These are phyloP conservation scores for Cadophora malorum DNA, from an alignment of 2,329 filamentous ascomycete species.

Conservation along the genomic window DNA sequence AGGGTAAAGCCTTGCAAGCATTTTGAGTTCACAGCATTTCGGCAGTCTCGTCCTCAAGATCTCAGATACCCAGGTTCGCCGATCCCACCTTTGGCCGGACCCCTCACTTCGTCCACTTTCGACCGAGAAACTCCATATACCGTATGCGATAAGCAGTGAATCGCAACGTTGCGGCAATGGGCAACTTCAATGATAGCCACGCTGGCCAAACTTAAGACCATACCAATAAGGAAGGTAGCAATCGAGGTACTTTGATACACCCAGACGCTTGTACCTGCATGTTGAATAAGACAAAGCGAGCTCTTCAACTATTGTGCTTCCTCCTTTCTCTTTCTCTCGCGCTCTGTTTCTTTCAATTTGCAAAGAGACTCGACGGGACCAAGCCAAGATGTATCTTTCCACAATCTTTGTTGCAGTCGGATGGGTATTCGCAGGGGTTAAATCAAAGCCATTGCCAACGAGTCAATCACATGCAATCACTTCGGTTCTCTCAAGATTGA, in stretches of 20 bases:
- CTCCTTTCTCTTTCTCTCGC: not conserved
- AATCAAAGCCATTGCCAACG: not conserved
- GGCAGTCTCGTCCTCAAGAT: not conserved
- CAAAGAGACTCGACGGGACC: not conserved
- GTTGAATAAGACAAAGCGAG: not conserved
- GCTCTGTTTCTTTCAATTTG: not conserved
- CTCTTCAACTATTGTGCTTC: not conserved
- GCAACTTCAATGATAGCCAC: not conserved
- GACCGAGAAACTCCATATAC: not conserved
- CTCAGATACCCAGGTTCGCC: not conserved
- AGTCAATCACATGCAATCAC: not conserved
- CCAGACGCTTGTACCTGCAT: not conserved
- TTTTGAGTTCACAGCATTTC: not conserved
- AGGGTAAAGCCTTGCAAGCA: not conserved
- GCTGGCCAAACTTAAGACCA: not conserved
- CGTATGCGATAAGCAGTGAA: not conserved
- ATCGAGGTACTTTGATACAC: not conserved
- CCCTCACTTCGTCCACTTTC: not conserved
- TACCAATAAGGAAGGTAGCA: conserved; percentile 1
- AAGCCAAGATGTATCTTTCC: not conserved
- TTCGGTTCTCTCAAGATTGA: conserved; percentile 19
- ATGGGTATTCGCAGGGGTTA: not conserved
- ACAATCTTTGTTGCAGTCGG: not conserved
- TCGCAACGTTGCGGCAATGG: conserved; percentile 1
- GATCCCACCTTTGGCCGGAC: not conserved